A percentile compares a stretch with the other conserved stretches of the same genome.
phyloP scores from a whole-genome alignment of 2,329 filamentous ascomycete species.

The Calycina marina region DNA sequence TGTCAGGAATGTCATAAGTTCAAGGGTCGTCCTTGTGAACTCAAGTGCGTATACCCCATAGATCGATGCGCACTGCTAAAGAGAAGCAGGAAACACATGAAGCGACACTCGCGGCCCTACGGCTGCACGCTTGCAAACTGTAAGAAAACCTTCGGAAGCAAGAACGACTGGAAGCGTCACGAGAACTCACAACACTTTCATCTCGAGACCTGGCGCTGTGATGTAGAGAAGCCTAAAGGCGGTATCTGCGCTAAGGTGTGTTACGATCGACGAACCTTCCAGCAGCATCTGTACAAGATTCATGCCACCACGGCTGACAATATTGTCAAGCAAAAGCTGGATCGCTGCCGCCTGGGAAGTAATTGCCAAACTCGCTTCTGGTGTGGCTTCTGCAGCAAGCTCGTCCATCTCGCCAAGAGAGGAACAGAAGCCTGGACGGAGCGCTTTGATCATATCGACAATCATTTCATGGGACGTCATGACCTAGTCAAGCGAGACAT shows the following conservation, averaged over 20 bases:
- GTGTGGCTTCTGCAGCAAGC: constrained; percentile 66
- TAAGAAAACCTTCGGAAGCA: constrained; percentile 67
- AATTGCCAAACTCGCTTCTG: constrained; percentile 58
- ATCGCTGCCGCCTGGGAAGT: constrained; percentile 44
- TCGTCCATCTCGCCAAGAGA: constrained; percentile 32
- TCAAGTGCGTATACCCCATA: constrained; percentile 39
- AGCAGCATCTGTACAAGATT: constrained; percentile 37
- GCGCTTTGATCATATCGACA: constrained; percentile 61
- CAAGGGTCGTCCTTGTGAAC: constrained; percentile 37
- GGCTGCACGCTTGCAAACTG: constrained; percentile 64
- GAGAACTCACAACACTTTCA: constrained; percentile 68
- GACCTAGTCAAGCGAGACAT: constrained; percentile 29
- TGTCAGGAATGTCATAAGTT: constrained; percentile 31
- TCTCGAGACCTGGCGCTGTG: constrained; percentile 58
- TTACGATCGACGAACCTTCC: constrained; percentile 43
- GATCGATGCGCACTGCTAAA: constrained; percentile 4
- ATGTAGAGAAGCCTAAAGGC: constrained; percentile 23
- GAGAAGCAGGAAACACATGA: constrained; percentile 58
- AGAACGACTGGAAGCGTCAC: constrained; percentile 89
- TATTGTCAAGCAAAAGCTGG: constrained; percentile 28
- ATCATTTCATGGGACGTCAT: constrained; percentile 46
- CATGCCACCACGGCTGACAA: constrained; percentile 20
- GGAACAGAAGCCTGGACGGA: constrained; percentile 43
- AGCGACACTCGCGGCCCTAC: constrained; percentile 69
- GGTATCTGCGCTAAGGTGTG: constrained; percentile 42